Conservation (phyloP, 1,139 yeast genomes). For the Yamadazyma jaroonii region DNA sequence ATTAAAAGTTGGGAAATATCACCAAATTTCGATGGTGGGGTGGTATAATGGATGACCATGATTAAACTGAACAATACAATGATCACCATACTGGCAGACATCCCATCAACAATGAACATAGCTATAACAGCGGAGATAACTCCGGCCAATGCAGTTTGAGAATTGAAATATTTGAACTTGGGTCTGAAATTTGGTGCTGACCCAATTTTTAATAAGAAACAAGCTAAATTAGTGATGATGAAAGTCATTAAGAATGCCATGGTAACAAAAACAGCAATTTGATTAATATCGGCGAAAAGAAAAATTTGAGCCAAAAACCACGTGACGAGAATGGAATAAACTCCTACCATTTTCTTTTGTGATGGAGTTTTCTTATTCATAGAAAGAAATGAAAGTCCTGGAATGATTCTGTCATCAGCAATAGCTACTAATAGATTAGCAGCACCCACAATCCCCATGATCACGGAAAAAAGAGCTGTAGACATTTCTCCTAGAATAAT, state of each 20-base stretch:
- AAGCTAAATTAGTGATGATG: slow-evolving; percentile 88
- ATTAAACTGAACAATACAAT: slow-evolving; percentile 64
- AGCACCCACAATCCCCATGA: slow-evolving; percentile 94
- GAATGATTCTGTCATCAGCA: slow-evolving; percentile 80
- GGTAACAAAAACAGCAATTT: slow-evolving; percentile 90
- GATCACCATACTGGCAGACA: slow-evolving; percentile 77
- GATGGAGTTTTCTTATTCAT: slow-evolving; percentile 34
- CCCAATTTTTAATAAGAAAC: slow-evolving; percentile 81
- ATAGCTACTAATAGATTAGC: slow-evolving; percentile 88
- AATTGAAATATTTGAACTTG: slow-evolving; percentile 81
- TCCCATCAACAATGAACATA: slow-evolving; percentile 92
- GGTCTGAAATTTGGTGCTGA: slow-evolving; percentile 98
- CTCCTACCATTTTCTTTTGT: slow-evolving; percentile 57
- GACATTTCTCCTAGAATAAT: slow-evolving; percentile 87
- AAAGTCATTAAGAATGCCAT: slow-evolving; percentile 97
- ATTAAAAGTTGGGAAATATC: slow-evolving; percentile 93
- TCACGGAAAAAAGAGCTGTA: slow-evolving; percentile 85
- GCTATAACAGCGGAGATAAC: slow-evolving; percentile 68
- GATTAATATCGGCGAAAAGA: slow-evolving; percentile 84
- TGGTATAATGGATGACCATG: slow-evolving; percentile 76
- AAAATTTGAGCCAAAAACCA: slow-evolving; percentile 83
- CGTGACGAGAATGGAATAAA: slow-evolving; percentile 54
- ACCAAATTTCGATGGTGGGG: slow-evolving; percentile 97
- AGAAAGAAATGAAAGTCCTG: slow-evolving; percentile 63
- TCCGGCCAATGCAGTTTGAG: slow-evolving; percentile 79